These are phyloP conservation scores for Magnolia sinica DNA, from an alignment of 164 flowering plant genomes.

Conservation along the genomic window DNA sequence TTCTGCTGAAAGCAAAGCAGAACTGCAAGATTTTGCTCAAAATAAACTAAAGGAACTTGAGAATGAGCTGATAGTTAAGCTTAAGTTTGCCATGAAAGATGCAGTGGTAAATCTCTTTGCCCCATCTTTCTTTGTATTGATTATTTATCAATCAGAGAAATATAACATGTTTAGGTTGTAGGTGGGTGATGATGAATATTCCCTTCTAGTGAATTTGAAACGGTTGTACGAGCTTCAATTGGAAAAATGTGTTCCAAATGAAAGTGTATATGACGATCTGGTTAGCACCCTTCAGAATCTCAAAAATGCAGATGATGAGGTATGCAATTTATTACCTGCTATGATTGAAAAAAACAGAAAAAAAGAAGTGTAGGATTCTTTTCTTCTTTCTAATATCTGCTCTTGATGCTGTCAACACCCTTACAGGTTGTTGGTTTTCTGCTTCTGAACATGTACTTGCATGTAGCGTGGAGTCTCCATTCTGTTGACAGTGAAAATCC, in stretches of 20 bases:
- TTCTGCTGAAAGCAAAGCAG: conserved; percentile 71
- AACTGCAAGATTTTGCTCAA: conserved; percentile 79
- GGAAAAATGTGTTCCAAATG: conserved; percentile 58
- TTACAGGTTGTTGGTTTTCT: conserved; percentile 71
- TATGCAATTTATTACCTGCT: conserved; percentile 16
- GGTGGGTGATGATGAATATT: conserved; percentile 91
- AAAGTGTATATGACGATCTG: conserved; percentile 60
- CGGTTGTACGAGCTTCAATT: conserved; percentile 91
- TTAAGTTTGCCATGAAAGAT: conserved; percentile 75
- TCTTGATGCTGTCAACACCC: conserved; percentile 9
- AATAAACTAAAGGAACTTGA: conserved; percentile 78
- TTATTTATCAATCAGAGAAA: conserved; percentile 2
- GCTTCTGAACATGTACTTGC: conserved; percentile 87
- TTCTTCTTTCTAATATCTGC: conserved; percentile 4
- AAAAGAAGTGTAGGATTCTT: background rate
- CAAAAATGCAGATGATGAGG: conserved; percentile 75
- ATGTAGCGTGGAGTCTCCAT: conserved; percentile 77
- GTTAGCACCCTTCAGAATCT: conserved; percentile 37
- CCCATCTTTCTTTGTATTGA: background rate
- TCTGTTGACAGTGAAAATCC: conserved; percentile 54
- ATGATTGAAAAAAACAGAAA: no score
- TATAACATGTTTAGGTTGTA: conserved; percentile 27
- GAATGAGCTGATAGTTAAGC: conserved; percentile 70
- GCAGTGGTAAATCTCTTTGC: conserved; percentile 45
- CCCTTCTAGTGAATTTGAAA: conserved; percentile 87